Base-by-base conservation (phyloP, 2,329 filamentous ascomycete species). In the Reticulascus tulasneorum region DNA sequence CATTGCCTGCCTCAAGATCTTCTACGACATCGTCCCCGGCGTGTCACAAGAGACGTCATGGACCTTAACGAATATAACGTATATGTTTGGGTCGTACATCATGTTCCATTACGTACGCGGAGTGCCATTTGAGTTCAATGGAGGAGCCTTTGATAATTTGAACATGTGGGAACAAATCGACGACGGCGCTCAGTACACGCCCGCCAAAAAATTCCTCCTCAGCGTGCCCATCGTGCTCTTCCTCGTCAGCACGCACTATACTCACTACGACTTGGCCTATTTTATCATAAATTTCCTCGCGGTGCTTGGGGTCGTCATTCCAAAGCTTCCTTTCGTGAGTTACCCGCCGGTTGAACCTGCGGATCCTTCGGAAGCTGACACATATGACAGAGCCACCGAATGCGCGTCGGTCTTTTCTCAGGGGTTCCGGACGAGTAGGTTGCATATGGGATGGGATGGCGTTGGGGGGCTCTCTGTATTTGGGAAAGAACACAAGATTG, bases 161-260 rank as follows among this genome's bases (percentile, higher is more conserved):
- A 98, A 97, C 70, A 97, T 98, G 93, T 98, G 93, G 93, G 93
- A 98, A 71, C 93, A 98, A 69, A 98, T 98, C 62, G 93, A 98
- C 71, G 94, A 97, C 55, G 93, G 93, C 29, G 93, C 93, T 52
- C 93, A 98, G 63, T 98, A 97, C 69, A 98, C 93, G 1, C 93
- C 93, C 5, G 87, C 93, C 48, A 98, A 98, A 75, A 98, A 98
- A 66, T 98, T 98, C 57, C 73, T 98, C 41, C 81, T 97, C 52
- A 88, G 84, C 54, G 91, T 97, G 22, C 93, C 93, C 24, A 94
- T 98, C 53, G 77, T 90, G 47, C 76, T 98, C 46, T 98, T 98
- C 63, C 76, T 98, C 37, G 73, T 97, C 53, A 97, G 91, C 75
- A 98, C 93, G 17, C 93, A 98, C 66, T 98, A 97, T 67, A 97